phyloP scores from a whole-genome alignment of 192 early-diverging fungal species.

The Chytriomyces sp. region DNA sequence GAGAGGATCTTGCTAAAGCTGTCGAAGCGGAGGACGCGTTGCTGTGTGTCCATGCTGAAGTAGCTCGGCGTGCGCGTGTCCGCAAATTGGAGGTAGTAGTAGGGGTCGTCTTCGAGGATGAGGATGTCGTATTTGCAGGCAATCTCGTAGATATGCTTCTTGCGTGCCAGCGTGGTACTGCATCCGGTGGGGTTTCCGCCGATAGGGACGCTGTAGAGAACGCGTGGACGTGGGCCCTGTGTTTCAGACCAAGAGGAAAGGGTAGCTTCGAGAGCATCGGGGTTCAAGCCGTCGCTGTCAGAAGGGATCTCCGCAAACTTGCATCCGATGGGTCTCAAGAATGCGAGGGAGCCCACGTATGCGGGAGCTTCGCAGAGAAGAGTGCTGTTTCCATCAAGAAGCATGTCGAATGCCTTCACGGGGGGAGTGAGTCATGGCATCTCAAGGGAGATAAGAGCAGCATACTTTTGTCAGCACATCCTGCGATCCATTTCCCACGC shows the following conservation, averaged over 20 bases:
- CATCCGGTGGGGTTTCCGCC: conserved; percentile 92
- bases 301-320: conserved; percentile 48
- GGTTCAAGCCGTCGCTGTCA: conserved; percentile 42
- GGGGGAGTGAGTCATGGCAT: neutral
- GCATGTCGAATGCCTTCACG: conserved; percentile 49
- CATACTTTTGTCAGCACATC: conserved; percentile 56
- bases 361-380: conserved; percentile 54
- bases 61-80: conserved; percentile 67
- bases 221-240: conserved; percentile 32
- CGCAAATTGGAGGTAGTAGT: conserved; percentile 80
- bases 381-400: conserved; percentile 41
- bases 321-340: conserved; percentile 45
- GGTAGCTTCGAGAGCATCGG: conserved; percentile 34
- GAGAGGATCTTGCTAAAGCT: conserved; percentile 91
- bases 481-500: conserved; percentile 57
- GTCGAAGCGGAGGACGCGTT: conserved; percentile 88
- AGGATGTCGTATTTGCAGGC: conserved; percentile 76
- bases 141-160: conserved; percentile 75
- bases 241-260: conserved; percentile 36
- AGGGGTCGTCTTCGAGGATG: conserved; percentile 95
- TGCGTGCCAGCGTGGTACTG: conserved; percentile 75
- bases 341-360: conserved; percentile 56
- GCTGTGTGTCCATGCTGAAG: conserved; percentile 87
- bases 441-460: neutral
- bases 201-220: conserved; percentile 67